Evolutionary conservation across 495 filamentous ascomycete species (phyloP), one percentile per base, ranked within the genome.

Genomic region (Arthonia radiata): DNA sequence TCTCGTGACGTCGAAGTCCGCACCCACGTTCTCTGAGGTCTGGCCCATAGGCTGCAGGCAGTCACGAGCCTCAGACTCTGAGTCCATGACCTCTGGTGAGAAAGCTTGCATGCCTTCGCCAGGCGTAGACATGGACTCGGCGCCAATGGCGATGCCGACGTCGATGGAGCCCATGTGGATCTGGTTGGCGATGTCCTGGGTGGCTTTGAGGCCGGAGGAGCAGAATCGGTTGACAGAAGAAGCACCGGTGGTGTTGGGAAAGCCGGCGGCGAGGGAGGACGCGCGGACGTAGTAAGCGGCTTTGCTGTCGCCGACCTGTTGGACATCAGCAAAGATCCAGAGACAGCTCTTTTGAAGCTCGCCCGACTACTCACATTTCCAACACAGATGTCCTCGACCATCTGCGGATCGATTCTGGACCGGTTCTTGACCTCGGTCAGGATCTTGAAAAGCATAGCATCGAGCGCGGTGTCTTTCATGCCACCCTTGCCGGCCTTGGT

Each of bases 11-110:
- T 70, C 60, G 43, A 97, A 97, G 52, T 93, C 83, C 27, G 62
- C 66, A 25, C 67, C 78, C n/a, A 97, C 77, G 37, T 97, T 93
- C 56, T 97, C 86, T 7, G 71, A 79, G 1, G 86, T 97, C 66
- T 91, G 86, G 0, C 86, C 86, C 86, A 97, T 97, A 16, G 80
- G 69, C 59, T 83, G 68, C 64, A 78, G 63, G 57, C 80, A 89
- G 49, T 97, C 86, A 18, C 45, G 41, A 0, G 77, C 65, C 42
- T 93, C 81, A n/a, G n/a, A n/a, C 42, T 76, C 75, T 41, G 60
- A 64, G 35, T 61, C 55, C 15, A 79, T 48, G 15, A 97, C 64
- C 28, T 70, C 67, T 24, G 71, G 69, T 44, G 78, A 67, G 56
- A 92, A 89, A 3, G 77, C 68, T 15, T 53, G 49, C 12, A 78